Conservation (phyloP, 768 basidiomycete genomes). For the Phanerochaete carnosa region DNA sequence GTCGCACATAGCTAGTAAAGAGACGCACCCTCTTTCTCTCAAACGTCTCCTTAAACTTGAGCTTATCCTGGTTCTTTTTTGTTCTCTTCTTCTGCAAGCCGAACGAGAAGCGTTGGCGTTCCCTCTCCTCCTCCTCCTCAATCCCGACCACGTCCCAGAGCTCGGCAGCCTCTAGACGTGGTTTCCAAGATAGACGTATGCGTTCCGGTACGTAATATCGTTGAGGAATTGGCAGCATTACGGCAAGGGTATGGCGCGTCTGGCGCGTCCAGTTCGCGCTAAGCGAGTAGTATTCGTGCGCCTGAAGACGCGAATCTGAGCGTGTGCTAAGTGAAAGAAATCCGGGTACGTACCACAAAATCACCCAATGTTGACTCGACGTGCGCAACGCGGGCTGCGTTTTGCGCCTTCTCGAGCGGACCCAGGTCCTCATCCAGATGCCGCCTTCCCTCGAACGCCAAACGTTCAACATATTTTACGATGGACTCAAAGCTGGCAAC, state of each 20-base stretch:
- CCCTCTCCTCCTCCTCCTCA: slow-evolving; percentile 43
- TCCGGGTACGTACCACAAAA: slow-evolving; percentile 52
- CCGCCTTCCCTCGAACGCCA: slow-evolving; percentile 31
- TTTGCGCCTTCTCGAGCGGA: slow-evolving; percentile 47
- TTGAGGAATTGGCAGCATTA: slow-evolving; percentile 62
- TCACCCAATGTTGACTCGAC: slow-evolving; percentile 65
- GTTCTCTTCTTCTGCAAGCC: slow-evolving; percentile 25
- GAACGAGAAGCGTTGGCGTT: slow-evolving; percentile 30
- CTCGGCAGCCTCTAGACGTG: slow-evolving; percentile 59
- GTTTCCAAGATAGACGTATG: slow-evolving; percentile 52
- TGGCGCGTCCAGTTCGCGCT: slow-evolving; percentile 59
- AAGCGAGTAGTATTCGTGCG: slow-evolving; percentile 59
- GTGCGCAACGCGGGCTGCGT: slow-evolving; percentile 63
- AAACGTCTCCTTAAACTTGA: slow-evolving; percentile 52
- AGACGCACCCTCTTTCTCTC: slow-evolving; percentile 57
- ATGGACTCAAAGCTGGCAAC: slow-evolving; percentile 59
- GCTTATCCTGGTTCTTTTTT: slow-evolving; percentile 30
- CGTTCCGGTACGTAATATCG: slow-evolving; percentile 70
- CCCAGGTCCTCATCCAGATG: slow-evolving; percentile 50
- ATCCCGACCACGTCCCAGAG: slow-evolving; percentile 50
- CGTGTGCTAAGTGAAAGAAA: neutral
- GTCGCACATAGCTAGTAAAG: neutral
- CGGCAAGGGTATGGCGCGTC: slow-evolving; percentile 51
- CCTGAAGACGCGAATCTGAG: slow-evolving; percentile 36
- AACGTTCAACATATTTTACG: slow-evolving; percentile 57